Percentiles rank a stretch among this genome's conserved stretches.
These are phyloP conservation scores for Mycena maculata DNA, from an alignment of 768 basidiomycete species.

Conservation along the genomic window DNA sequence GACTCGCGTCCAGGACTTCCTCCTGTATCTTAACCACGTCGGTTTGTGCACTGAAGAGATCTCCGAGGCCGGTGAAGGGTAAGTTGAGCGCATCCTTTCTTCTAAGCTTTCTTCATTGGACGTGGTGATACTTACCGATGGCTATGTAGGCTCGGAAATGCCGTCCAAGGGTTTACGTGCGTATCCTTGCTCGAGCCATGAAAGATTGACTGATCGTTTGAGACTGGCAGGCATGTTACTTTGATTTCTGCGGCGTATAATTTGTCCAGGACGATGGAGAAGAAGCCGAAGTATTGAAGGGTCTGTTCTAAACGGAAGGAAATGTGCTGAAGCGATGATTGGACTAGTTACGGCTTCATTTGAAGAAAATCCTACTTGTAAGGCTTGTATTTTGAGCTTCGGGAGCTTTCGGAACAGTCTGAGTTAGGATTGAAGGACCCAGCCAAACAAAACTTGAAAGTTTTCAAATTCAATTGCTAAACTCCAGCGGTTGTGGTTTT, in stretches of 20 bases:
- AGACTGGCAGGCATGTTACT: conserved; percentile 73
- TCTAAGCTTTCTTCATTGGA: too few species aligned
- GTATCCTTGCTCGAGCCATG: conserved; percentile 41
- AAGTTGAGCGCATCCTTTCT: too few species aligned
- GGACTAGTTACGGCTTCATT: too few species aligned
- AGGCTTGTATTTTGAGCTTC: too few species aligned
- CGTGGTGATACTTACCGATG: conserved; percentile 18
- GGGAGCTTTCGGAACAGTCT: too few species aligned
- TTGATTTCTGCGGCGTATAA: conserved; percentile 89
- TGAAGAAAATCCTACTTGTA: too few species aligned
- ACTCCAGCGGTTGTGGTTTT: too few species aligned
- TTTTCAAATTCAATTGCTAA: too few species aligned
- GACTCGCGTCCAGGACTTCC: conserved; percentile 61
- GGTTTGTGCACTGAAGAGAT: conserved; percentile 90
- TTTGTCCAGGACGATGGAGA: conserved; percentile 70
- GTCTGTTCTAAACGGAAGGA: not conserved
- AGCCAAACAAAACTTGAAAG: too few species aligned
- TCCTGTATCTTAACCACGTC: conserved; percentile 88
- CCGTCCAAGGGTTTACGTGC: conserved; percentile 91
- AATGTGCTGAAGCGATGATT: not conserved
- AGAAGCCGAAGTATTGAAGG: conserved; percentile 12
- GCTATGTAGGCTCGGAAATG: conserved; percentile 75
- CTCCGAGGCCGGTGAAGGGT: conserved; percentile 88
- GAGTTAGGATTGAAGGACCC: too few species aligned
- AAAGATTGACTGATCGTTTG: conserved; percentile 1